Evolutionary conservation across 2,329 filamentous ascomycete species (phyloP), one percentile per base, ranked within the genome.

Genomic region (Fulvia fulva): DNA sequence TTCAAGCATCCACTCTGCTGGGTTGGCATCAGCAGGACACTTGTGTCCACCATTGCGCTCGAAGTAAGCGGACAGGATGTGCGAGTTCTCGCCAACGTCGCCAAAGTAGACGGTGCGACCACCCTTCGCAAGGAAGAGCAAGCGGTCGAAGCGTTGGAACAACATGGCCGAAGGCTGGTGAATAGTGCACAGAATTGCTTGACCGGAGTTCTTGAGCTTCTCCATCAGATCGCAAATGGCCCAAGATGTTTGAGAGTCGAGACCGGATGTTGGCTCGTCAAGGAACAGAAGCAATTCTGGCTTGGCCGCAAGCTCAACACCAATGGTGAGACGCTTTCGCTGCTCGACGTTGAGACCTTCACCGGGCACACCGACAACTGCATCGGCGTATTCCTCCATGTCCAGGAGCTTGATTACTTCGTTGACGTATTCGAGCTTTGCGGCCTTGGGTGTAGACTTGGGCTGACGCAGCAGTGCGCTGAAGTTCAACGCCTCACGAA

Each of bases 101-200:
- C 89, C 90, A 68, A 91, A 93, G 77, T 94, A 94, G 47, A 93
- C 87, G 1, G 88, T 91, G 70, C 80, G 83, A 56, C 90, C 90
- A 56, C 89, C 89, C 69, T 83, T 87, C 32, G 87, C 86, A 16
- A 94, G 78, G 77, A 94, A 90, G 30, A 93, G 80, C 7, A 94
- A 82, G 58, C 88, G 84, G 69, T 94, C 90, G 71, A 94, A 97
- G 58, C 90, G 88, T 73, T 96, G 90, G 79, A 97, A 96, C 54
- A 97, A 81, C 82, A 96, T 91, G 32, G 92, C 91, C 14, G 90
- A 95, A n/a, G 93, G 93, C 74, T 97, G 93, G 73, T 97, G 93
- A 61, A 97, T 97, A 0, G 93, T 97, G 77, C 91, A 96, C n/a
- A 97, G 85, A 74, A 97, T 90, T 53, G 93, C 92, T 72, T 95